These are phyloP conservation scores for Globisporangium cylindrosporum DNA, from an alignment of 352 stramenopile genomes.

Conservation along the genomic window DNA sequence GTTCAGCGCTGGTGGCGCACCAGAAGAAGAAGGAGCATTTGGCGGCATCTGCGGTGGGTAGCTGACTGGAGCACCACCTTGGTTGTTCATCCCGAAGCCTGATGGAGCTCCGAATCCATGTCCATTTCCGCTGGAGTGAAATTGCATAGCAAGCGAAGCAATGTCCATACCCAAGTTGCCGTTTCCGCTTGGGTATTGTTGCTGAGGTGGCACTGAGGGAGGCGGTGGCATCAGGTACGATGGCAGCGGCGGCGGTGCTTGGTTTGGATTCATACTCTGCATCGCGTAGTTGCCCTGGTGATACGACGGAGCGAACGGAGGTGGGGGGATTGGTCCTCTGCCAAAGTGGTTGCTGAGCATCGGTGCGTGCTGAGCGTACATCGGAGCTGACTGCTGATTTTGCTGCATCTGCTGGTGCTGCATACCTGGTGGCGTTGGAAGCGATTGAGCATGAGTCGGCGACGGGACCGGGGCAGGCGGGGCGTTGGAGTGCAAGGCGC, in stretches of 20 bases:
- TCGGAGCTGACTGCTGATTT: slow-evolving; percentile 1
- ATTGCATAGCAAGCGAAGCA: slow-evolving; percentile 77
- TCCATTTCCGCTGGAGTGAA: slow-evolving; percentile 33
- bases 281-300: slow-evolving; percentile 24
- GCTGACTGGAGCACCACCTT: not conserved
- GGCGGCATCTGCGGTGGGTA: slow-evolving; percentile 30
- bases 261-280: slow-evolving; percentile 18
- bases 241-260: slow-evolving; percentile 17
- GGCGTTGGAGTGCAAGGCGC: slow-evolving; percentile 30
- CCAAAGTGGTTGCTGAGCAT: slow-evolving; percentile 27
- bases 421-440: slow-evolving; percentile 2
- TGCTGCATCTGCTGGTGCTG: not conserved
- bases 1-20: slow-evolving; percentile 9
- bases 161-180: slow-evolving; percentile 40
- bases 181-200: slow-evolving; percentile 13
- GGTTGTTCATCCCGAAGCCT: slow-evolving; percentile 25
- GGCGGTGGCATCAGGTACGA: slow-evolving; percentile 31
- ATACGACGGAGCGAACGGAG: slow-evolving; percentile 25
- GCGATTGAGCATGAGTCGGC: slow-evolving; percentile 11
- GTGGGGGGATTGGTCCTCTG: slow-evolving; percentile 11
- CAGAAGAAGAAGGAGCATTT: slow-evolving; percentile 19
- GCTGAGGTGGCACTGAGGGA: slow-evolving; percentile 18
- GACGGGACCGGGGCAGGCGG: not conserved
- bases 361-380: slow-evolving; percentile 12
- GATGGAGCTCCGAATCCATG: slow-evolving; percentile 14